Evolutionary conservation across 75 land plant species (phyloP).

Genomic region (Azolla pinnata): DNA sequence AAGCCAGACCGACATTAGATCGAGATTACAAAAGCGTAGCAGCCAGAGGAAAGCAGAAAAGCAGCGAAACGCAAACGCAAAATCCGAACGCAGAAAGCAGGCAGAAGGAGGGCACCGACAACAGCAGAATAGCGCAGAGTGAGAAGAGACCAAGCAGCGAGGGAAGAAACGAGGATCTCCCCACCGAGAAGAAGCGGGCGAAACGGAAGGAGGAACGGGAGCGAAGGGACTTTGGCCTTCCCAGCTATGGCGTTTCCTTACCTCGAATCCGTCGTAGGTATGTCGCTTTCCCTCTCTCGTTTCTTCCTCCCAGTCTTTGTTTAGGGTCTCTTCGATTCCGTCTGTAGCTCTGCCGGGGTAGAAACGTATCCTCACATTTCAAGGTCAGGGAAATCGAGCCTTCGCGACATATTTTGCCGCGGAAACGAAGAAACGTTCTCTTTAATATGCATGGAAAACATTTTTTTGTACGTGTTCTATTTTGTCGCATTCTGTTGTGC

Average conservation of each 20-base stretch:
- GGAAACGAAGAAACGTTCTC: neutral
- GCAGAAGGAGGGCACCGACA: too few relatives aligned
- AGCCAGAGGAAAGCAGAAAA: too few relatives aligned
- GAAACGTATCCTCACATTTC: neutral
- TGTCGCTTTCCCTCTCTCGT: neutral
- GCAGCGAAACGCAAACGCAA: too few relatives aligned
- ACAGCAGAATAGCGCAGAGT: too few relatives aligned
- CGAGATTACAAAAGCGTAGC: too few relatives aligned
- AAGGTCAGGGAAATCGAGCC: neutral
- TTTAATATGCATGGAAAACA: neutral
- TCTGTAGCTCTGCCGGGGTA: neutral
- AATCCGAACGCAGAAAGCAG: too few relatives aligned
- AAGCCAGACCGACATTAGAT: too few relatives aligned
- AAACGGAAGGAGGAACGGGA: neutral
- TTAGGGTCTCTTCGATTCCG: neutral
- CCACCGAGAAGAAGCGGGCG: too few relatives aligned
- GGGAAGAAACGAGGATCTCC: too few relatives aligned
- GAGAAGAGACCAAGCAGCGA: too few relatives aligned
- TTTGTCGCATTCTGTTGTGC: too few relatives aligned
- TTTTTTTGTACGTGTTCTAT: too few relatives aligned
- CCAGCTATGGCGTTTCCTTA: constrained; percentile 35
- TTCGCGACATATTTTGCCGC: neutral
- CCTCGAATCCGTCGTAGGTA: constrained; percentile 58
- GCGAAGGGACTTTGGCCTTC: neutral
- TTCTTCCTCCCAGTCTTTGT: neutral